A percentile compares a stretch with the other conserved stretches of the same genome.
phyloP scores from a whole-genome alignment of 2,329 filamentous ascomycete genomes.

The Arachnomyces sp. region DNA sequence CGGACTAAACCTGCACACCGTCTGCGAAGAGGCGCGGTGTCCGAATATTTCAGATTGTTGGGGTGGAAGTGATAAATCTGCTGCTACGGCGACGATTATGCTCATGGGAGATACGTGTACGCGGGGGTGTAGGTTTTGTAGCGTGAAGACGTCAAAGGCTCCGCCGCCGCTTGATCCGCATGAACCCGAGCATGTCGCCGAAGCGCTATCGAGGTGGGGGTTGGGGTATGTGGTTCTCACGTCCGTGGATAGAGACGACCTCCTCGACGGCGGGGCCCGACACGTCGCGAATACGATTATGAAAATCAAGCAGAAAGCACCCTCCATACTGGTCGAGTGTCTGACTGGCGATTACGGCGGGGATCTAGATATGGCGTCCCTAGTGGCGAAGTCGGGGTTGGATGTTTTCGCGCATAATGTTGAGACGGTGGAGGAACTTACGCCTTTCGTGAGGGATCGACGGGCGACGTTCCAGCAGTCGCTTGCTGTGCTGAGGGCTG shows the following conservation, averaged over 20 bases:
- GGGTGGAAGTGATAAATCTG: slow-evolving; percentile 80
- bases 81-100: slow-evolving; percentile 97
- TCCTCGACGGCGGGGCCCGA: slow-evolving; percentile 74
- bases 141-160: slow-evolving; percentile 75
- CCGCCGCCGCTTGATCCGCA: slow-evolving; percentile 82
- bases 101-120: slow-evolving; percentile 98
- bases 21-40: slow-evolving; percentile 94
- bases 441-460: slow-evolving; percentile 81
- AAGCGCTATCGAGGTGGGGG: slow-evolving; percentile 86
- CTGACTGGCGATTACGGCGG: slow-evolving; percentile 73
- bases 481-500: slow-evolving; percentile 67
- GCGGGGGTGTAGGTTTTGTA: slow-evolving; percentile 91
- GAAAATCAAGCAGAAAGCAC: slow-evolving; percentile 74
- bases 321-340: slow-evolving; percentile 38
- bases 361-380: slow-evolving; percentile 73
- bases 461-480: slow-evolving; percentile 84
- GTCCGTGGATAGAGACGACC: slow-evolving; percentile 85
- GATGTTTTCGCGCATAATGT: slow-evolving; percentile 98
- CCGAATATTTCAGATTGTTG: slow-evolving; percentile 98
- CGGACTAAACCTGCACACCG: slow-evolving; percentile 83
- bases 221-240: slow-evolving; percentile 94
- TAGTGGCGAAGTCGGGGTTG: slow-evolving; percentile 78
- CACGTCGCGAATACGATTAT: slow-evolving; percentile 93
- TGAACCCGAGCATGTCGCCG: slow-evolving; percentile 93
- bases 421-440: slow-evolving; percentile 86